A percentile compares a stretch with the other conserved stretches of the same genome.
phyloP scores from a whole-genome alignment of 2,329 filamentous ascomycete genomes.

The Domatiomyces globalis region DNA sequence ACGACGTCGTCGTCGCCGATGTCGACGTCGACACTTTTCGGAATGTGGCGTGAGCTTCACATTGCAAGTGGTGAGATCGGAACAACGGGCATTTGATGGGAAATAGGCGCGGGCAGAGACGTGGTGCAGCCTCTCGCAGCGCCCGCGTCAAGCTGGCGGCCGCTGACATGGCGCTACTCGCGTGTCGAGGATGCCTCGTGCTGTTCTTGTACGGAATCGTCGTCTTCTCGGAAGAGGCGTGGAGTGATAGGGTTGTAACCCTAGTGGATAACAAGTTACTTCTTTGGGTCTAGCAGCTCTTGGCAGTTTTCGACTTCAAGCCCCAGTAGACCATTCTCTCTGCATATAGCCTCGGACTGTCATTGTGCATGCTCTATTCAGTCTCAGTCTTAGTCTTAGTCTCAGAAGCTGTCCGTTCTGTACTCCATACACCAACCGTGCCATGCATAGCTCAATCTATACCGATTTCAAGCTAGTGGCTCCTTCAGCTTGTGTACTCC shows the following conservation, averaged over 20 bases:
- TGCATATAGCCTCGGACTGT: too few relatives aligned
- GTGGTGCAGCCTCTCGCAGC: conserved; percentile 14
- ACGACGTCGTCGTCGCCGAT: too few relatives aligned
- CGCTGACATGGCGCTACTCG: conserved; percentile 6
- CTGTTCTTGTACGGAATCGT: background rate
- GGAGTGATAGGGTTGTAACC: background rate
- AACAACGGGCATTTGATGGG: conserved; percentile 3
- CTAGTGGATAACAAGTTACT: background rate
- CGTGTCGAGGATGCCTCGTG: too few relatives aligned
- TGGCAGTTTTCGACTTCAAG: background rate
- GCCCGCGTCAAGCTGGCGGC: conserved; percentile 9
- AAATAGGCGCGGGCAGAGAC: conserved; percentile 15
- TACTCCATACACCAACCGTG: too few relatives aligned
- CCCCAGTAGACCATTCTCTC: too few relatives aligned
- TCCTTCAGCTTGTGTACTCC: background rate
- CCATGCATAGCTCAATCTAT: too few relatives aligned
- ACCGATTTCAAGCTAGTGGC: too few relatives aligned
- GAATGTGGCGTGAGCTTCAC: conserved; percentile 1
- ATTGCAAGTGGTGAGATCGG: background rate
- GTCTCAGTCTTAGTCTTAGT: too few relatives aligned
- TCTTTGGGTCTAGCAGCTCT: background rate
- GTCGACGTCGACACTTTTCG: background rate
- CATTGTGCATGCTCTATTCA: too few relatives aligned
- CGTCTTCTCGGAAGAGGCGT: background rate
- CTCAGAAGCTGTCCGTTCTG: too few relatives aligned